Conservation (phyloP, 768 basidiomycete species). For the Pulveroboletus sp. region DNA sequence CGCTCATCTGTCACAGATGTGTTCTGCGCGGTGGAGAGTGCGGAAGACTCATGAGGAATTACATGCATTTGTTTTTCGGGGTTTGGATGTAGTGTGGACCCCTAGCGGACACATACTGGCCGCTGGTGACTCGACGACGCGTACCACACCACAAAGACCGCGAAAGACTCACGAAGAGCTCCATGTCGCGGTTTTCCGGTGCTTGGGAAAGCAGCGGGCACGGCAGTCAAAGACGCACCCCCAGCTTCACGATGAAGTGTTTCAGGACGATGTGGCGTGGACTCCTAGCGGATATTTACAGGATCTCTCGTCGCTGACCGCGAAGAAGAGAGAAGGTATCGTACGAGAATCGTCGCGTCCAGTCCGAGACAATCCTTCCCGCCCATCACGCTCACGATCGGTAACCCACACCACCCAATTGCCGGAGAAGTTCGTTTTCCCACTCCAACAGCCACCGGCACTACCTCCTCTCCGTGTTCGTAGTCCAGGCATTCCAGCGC, state of each 20-base stretch:
- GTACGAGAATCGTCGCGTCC: not conserved
- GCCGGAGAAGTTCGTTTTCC: constrained; percentile 2
- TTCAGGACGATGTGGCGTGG: constrained; percentile 25
- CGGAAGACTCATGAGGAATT: no score
- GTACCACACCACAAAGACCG: not conserved
- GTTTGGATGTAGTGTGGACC: no score
- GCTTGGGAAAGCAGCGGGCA: constrained; percentile 7
- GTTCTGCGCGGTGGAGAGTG: no score
- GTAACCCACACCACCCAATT: constrained; percentile 11
- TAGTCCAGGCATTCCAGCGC: constrained; percentile 12
- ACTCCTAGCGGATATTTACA: constrained; percentile 28
- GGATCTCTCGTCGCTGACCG: constrained; percentile 10
- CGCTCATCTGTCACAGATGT: not conserved
- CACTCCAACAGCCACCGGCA: constrained; percentile 5
- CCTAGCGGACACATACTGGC: no score
- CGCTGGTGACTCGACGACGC: not conserved
- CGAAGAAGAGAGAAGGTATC: not conserved
- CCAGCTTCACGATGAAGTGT: constrained; percentile 34
- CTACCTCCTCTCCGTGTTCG: constrained; percentile 18
- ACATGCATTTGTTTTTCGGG: no score
- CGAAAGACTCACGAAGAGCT: constrained; percentile 26
- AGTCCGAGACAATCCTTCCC: not conserved
- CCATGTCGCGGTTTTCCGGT: constrained; percentile 8
- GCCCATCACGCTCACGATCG: constrained; percentile 14
- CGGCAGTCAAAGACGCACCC: constrained; percentile 31